Evolutionary conservation across 345 rosid species (phyloP), one percentile per base, ranked within the genome.

Genomic region (Ceriops tagal): DNA sequence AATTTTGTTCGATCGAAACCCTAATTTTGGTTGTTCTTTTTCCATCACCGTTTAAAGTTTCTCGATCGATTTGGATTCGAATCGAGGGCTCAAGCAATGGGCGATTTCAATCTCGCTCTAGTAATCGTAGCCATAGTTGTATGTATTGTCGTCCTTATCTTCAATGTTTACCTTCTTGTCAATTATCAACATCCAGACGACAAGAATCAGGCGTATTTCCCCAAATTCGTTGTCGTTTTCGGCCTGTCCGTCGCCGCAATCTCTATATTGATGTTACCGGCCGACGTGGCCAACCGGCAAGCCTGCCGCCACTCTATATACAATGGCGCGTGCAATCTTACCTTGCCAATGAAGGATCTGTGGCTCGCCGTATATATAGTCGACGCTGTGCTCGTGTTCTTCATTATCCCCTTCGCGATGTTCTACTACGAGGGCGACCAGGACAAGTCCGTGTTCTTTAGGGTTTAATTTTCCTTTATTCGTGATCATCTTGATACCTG

Each of bases 101-200:
- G 98, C 84, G 99, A 95, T 87, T 95, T 95, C 75, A 95, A 95
- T 77, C 97, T 95, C 88, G 98, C 99, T 80, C 87, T 95, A 81
- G 90, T 95, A 78, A 89, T 95, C 77, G 97, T 95, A 58, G 99
- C 99, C 64, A 78, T 90, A 61, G 90, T 95, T 24, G 88, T 95
- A 27, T 92, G 98, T 82, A 81, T 92, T 70, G 69, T 95, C 70
- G 99, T 95, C 35, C 83, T 92, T 75, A 68, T 95, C 62, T 90
- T 90, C 84, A 95, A 93, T 78, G 86, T 95, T 58, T 95, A 95
- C 75, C 97, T 95, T 15, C 98, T 95, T 70, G 92, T 95, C 78
- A 95, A 95, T 71, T 95, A 89, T 78, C 99, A 95, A 87, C 99
- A 95, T 62, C 99, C 99, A 0, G 99, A 96, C 71, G 99, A 96